These are phyloP conservation scores for Pichia cabralensis DNA, from an alignment of 805 yeast genomes.

Conservation along the genomic window DNA sequence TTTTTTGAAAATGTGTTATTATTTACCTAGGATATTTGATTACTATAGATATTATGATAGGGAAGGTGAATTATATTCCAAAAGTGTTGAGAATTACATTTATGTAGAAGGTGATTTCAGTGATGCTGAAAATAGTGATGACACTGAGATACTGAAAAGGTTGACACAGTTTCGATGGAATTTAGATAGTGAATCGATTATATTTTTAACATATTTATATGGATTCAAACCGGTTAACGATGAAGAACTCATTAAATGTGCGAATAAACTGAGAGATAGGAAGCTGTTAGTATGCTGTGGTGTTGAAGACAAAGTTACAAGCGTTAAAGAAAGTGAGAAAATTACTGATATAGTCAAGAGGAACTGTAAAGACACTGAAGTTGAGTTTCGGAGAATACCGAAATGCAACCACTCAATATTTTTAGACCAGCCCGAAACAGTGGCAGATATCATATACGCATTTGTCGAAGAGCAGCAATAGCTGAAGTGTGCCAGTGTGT, in stretches of 20 bases:
- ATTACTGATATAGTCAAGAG: constrained; percentile 7
- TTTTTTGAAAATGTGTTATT: constrained; percentile 26
- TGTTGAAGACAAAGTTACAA: constrained; percentile 43
- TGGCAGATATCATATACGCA: constrained; percentile 50
- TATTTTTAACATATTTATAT: constrained; percentile 42
- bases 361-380: constrained; percentile 24
- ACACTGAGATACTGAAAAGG: constrained; percentile 26
- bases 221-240: constrained; percentile 38
- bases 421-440: constrained; percentile 51
- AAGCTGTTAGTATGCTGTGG: constrained; percentile 52
- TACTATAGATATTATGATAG: constrained; percentile 50
- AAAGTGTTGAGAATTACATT: constrained; percentile 51
- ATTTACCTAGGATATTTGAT: constrained; percentile 40
- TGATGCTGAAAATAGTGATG: not conserved
- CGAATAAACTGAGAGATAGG: constrained; percentile 27
- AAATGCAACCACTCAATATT: constrained; percentile 59
- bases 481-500: too few relatives aligned
- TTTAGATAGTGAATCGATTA: constrained; percentile 45
- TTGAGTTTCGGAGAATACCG: constrained; percentile 29
- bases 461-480: constrained; percentile 47
- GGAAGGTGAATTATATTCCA: constrained; percentile 48
- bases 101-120: constrained; percentile 9
- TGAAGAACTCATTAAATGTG: constrained; percentile 35
- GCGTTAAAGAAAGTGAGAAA: constrained; percentile 20
- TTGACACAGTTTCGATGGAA: constrained; percentile 62